Conservation (phyloP, 306 rosid genomes). For the Fragaria iinumae region DNA sequence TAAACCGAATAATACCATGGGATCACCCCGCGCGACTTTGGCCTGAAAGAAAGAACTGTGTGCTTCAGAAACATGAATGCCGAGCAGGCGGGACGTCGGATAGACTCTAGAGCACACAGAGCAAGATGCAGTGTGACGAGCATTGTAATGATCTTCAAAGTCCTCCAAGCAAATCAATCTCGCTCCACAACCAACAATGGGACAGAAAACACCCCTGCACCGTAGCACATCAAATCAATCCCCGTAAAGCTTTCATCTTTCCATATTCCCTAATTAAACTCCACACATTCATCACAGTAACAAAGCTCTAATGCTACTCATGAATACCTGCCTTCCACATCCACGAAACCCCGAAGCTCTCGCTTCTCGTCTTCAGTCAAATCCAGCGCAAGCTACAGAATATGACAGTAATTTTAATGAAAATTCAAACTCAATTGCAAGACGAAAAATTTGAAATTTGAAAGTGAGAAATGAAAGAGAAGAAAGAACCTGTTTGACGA, state of each 20-base stretch:
- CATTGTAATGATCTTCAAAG: constrained; percentile 86
- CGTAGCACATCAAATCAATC: not conserved
- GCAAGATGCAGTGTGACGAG: constrained; percentile 83
- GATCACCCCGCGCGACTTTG: constrained; percentile 83
- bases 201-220: constrained; percentile 67
- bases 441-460: not conserved
- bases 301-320: not conserved
- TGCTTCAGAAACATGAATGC: constrained; percentile 82
- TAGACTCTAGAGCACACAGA: constrained; percentile 86
- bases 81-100: constrained; percentile 74
- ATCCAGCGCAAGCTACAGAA: constrained; percentile 74
- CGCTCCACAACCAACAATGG: constrained; percentile 83
- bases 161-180: constrained; percentile 66
- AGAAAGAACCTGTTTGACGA: constrained; percentile 75
- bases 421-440: not conserved
- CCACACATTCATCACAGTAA: not conserved
- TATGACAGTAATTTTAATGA: not conserved
- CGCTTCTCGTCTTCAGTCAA: constrained; percentile 69
- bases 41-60: constrained; percentile 96
- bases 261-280: not conserved
- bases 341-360: constrained; percentile 48
- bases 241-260: not conserved
- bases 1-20: constrained; percentile 50
- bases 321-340: constrained; percentile 60
- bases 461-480: not conserved